These are phyloP conservation scores for Dothiorella sarmentorum DNA, from an alignment of 2,329 filamentous ascomycete species.

Conservation along the genomic window DNA sequence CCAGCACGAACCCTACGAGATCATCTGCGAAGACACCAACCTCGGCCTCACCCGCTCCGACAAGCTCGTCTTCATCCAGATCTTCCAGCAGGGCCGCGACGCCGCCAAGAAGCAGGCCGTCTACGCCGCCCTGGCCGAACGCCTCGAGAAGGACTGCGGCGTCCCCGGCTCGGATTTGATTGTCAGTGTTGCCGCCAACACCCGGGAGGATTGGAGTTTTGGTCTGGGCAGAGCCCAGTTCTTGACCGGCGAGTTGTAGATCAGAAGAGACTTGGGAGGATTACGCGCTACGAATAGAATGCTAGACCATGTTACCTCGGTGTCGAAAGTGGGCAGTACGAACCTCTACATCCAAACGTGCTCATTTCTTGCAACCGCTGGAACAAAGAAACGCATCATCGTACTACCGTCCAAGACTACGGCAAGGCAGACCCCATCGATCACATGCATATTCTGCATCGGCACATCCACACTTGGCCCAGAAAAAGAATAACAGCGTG, in stretches of 20 bases:
- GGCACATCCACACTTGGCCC: too few species aligned
- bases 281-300: neutral
- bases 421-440: neutral
- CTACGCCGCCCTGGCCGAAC: constrained; percentile 26
- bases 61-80: constrained; percentile 31
- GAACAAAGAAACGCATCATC: neutral
- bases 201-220: constrained; percentile 34
- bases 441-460: too few species aligned
- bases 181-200: constrained; percentile 26
- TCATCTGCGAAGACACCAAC: constrained; percentile 34
- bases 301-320: neutral
- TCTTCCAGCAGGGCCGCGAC: constrained; percentile 32
- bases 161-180: constrained; percentile 29
- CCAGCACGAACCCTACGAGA: constrained; percentile 31
- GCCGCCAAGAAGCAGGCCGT: constrained; percentile 27
- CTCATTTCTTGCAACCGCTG: too few species aligned
- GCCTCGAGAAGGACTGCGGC: constrained; percentile 24
- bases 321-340: neutral
- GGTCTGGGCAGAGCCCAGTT: constrained; percentile 31
- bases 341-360: too few species aligned
- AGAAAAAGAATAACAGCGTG: neutral
- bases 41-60: constrained; percentile 26
- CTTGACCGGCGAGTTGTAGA: constrained; percentile 24
- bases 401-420: neutral
- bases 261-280: neutral